phyloP scores from a whole-genome alignment of 1,284 basidiomycete species.

The Mycosarcoma maydis region DNA sequence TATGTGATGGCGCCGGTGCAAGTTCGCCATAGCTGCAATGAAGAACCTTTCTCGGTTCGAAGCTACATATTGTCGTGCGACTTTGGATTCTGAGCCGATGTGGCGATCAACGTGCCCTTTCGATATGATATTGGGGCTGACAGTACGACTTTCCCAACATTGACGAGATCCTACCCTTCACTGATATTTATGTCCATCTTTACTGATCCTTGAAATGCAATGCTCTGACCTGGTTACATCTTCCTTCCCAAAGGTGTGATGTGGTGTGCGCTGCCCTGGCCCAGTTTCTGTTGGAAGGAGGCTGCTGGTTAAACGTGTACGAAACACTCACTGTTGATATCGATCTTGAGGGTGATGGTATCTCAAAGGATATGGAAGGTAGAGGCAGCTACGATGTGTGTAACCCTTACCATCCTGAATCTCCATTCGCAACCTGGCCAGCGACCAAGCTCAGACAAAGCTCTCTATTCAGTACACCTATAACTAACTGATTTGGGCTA shows the following conservation, averaged over 20 bases:
- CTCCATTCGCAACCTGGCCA: not conserved
- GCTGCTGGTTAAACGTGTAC: slow-evolving; percentile 6
- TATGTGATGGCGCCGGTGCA: no score
- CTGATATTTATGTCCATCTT: no score
- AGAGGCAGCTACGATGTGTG: slow-evolving; percentile 6
- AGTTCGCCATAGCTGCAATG: no score
- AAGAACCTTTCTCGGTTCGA: no score
- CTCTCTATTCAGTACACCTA: no score
- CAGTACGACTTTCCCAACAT: no score
- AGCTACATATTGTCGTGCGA: no score
- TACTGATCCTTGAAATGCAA: not conserved
- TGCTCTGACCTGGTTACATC: not conserved
- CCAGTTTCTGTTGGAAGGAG: slow-evolving; percentile 1
- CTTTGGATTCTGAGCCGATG: no score
- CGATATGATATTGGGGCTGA: no score
- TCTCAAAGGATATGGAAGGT: slow-evolving; percentile 34
- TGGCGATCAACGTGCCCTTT: no score
- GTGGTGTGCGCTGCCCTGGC: slow-evolving; percentile 1
- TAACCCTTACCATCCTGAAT: not conserved
- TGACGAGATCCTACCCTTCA: no score
- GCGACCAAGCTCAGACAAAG: not conserved
- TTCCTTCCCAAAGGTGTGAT: not conserved
- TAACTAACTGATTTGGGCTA: no score
- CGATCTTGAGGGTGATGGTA: slow-evolving; percentile 50
- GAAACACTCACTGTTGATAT: slow-evolving; percentile 47